A percentile compares a stretch with the other conserved stretches of the same genome.
These are phyloP conservation scores for Boletellus deceptivus DNA, from an alignment of 1,284 basidiomycete species.

Conservation along the genomic window DNA sequence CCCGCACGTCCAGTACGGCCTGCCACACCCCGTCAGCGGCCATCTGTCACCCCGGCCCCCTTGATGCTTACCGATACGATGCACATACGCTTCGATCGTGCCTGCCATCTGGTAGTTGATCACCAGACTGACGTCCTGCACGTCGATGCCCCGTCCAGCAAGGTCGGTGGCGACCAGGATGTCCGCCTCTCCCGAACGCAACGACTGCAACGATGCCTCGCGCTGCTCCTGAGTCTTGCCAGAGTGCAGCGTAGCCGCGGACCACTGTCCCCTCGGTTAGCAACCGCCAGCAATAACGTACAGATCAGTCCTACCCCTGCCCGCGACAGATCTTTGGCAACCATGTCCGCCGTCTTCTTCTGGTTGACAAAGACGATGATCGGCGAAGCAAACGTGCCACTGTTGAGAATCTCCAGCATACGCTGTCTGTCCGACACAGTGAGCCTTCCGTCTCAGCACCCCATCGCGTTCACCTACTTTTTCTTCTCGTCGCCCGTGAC, in stretches of 20 bases:
- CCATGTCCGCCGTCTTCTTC: slow-evolving; percentile 97
- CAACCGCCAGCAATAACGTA: slow-evolving; percentile 10
- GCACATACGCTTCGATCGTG: slow-evolving; percentile 95
- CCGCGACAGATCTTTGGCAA: slow-evolving; percentile 87
- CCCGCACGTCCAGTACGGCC: slow-evolving; percentile 97
- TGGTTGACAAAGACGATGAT: slow-evolving; percentile 99
- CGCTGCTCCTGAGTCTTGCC: slow-evolving; percentile 97
- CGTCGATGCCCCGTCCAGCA: slow-evolving; percentile 97
- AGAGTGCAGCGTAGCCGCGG: slow-evolving; percentile 87
- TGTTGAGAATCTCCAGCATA: slow-evolving; percentile 89
- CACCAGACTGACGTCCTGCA: slow-evolving; percentile 93
- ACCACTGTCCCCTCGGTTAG: slow-evolving; percentile 58
- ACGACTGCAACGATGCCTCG: slow-evolving; percentile 84
- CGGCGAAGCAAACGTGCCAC: slow-evolving; percentile 77
- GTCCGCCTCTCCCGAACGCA: slow-evolving; percentile 82
- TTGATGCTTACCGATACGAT: slow-evolving; percentile 81
- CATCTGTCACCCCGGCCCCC: slow-evolving; percentile 6
- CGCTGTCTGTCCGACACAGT: slow-evolving; percentile 52
- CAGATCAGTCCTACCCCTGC: slow-evolving; percentile 58
- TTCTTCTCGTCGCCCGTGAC: slow-evolving; percentile 92
- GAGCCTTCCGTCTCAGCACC: slow-evolving; percentile 6
- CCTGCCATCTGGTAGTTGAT: slow-evolving; percentile 98
- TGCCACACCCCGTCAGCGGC: slow-evolving; percentile 30
- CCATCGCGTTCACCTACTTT: slow-evolving; percentile 50
- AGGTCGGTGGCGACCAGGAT: slow-evolving; percentile 96